Base-by-base conservation (phyloP, 2,329 filamentous ascomycete species). In the Talaromyces sp. region DNA sequence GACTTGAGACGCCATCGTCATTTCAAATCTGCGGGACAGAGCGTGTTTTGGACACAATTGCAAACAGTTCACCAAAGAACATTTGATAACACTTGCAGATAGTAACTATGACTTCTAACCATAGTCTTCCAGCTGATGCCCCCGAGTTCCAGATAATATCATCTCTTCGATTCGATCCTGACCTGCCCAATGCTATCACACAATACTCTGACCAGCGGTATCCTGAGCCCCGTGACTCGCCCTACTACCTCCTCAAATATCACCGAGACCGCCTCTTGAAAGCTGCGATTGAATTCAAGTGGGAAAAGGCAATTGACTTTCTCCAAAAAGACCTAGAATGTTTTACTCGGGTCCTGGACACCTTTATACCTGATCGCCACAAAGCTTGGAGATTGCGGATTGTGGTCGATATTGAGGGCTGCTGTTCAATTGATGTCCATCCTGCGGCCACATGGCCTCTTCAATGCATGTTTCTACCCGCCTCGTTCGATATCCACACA, bases 241-340 rank as follows among this genome's bases (percentile, higher is more conserved):
- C 88, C 0, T 87, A 91, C 67, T 96, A 96, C 74, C 91, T 96
- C 82, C 83, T 95, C 16, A 81, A 87, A 62, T 88, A 88, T 67
- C 92, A 96, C 73, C 85, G 87, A 53, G 89, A 93, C 72, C 88
- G 92, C 59, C 84, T 96, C 72, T 80, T 92, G n/a, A 83, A 80
- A 68, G 80, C 83, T 51, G 80, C 82, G 28, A 70, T 77, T 64
- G 76, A 82, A 66, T 82, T 84, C 67, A 71, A 78, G 51, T 84
- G 82, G 78, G 31, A 64, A 5, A 57, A 67, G n/a, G 75, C 76
- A 16, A 53, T 70, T 14, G 59, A 64, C 1, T 70, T 71, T 61
- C 66, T 77, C 31, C 64, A 69, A 30, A 65, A 65, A 62, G 75
- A 69, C 42, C 74, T 70, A 50, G 70, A 64, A 5, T 61, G 64